Percentiles rank a stretch among this genome's conserved stretches.
phyloP scores from a whole-genome alignment of 306 rosid species.

The Citrullus mucosospermus region DNA sequence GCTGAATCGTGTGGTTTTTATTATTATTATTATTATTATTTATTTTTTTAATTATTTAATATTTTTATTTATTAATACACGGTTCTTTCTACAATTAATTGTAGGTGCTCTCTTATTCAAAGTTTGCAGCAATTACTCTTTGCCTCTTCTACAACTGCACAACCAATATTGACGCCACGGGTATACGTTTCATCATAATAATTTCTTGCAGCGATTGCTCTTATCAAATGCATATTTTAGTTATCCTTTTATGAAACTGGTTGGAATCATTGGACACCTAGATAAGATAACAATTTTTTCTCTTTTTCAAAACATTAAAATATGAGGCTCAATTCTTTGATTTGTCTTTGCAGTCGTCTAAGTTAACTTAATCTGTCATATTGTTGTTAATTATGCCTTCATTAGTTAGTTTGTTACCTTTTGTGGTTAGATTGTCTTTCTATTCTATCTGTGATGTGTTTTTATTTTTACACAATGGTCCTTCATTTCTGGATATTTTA shows the following conservation, averaged over 20 bases:
- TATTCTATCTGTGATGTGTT: neutral
- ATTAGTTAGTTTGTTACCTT: neutral
- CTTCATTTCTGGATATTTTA: neutral
- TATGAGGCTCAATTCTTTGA: neutral
- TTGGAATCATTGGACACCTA: neutral
- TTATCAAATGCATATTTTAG: neutral
- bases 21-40: too few relatives aligned
- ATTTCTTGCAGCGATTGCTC: slow-evolving; percentile 11
- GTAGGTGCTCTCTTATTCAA: slow-evolving; percentile 87
- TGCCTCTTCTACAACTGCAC: slow-evolving; percentile 97
- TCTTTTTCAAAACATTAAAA: neutral
- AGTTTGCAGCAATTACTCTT: slow-evolving; percentile 84
- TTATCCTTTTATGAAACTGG: neutral
- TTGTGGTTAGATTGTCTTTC: neutral
- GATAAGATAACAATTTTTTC: neutral
- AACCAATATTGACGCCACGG: slow-evolving; percentile 91
- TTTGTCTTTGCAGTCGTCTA: neutral
- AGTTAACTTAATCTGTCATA: neutral
- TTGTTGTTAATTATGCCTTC: neutral
- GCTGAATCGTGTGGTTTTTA: neutral
- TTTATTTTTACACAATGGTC: slow-evolving; percentile 2
- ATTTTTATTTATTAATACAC: neutral
- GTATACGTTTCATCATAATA: slow-evolving; percentile 24
- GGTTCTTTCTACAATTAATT: slow-evolving; percentile 1
- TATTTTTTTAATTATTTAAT: too few relatives aligned